Conservation (phyloP, 148 eudicot species). For the Cornus florida region DNA sequence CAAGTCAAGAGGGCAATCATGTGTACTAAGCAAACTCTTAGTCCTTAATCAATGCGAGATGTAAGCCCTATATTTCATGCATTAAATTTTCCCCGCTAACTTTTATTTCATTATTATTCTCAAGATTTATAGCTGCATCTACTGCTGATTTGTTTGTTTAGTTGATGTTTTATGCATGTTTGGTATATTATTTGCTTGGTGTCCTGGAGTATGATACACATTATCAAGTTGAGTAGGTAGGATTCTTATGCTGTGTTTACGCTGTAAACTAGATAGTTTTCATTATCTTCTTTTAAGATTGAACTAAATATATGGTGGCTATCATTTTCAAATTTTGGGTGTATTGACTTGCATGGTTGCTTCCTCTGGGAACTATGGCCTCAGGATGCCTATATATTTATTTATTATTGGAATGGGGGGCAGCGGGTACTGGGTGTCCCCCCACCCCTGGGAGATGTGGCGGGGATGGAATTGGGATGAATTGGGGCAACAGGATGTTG, state of each 20-base stretch:
- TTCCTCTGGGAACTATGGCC: neutral
- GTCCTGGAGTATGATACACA: neutral
- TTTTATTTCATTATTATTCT: neutral
- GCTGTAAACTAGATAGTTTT: neutral
- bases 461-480: neutral
- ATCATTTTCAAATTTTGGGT: neutral
- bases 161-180: neutral
- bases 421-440: neutral
- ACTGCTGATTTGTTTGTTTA: constrained; percentile 2
- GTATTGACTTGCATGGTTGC: neutral
- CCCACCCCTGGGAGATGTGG: neutral
- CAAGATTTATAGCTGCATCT: neutral
- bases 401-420: neutral
- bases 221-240: neutral
- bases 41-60: constrained; percentile 80
- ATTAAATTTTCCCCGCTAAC: neutral
- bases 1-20: constrained; percentile 73
- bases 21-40: constrained; percentile 75
- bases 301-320: neutral
- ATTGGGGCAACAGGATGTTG: neutral
- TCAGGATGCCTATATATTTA: no score
- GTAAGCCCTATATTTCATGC: constrained; percentile 46
- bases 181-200: neutral
- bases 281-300: neutral
- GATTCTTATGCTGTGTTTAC: neutral